Evolutionary conservation across 2,329 filamentous ascomycete genomes (phyloP).

Genomic region (Bipolaris bicolor): DNA sequence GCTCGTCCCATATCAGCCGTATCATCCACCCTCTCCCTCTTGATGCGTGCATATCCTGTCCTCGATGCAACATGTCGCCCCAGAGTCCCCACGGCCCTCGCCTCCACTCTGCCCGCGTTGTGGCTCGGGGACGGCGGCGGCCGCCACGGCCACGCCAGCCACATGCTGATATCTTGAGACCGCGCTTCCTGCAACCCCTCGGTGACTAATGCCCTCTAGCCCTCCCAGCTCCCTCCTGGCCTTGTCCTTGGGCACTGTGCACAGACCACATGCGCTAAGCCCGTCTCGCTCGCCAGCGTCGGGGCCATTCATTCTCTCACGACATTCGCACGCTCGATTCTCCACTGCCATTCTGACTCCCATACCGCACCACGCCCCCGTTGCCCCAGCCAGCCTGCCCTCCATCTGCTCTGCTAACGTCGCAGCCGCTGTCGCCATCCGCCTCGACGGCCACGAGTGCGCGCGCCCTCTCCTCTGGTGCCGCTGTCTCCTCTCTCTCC

Average conservation of each 20-base stretch:
- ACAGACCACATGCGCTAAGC: slow-evolving; percentile 14
- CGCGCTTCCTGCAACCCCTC: slow-evolving; percentile 14
- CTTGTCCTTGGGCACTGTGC: slow-evolving; percentile 14
- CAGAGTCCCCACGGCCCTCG: neutral
- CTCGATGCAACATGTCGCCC: neutral
- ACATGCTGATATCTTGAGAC: slow-evolving; percentile 9
- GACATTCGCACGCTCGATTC: slow-evolving; percentile 26
- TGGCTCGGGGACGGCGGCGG: neutral
- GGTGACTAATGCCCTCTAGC: slow-evolving; percentile 26
- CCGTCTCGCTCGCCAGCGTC: slow-evolving; percentile 18
- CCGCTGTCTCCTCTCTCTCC: slow-evolving; percentile 16
- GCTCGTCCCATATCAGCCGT: neutral
- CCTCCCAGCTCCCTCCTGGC: slow-evolving; percentile 18
- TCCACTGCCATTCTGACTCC: slow-evolving; percentile 34
- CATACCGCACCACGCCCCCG: slow-evolving; percentile 27
- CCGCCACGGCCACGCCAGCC: slow-evolving; percentile 6
- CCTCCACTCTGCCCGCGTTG: no score
- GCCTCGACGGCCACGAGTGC: slow-evolving; percentile 21
- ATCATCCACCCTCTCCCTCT: slow-evolving; percentile 6
- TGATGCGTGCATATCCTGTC: neutral
- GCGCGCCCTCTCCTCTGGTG: slow-evolving; percentile 39
- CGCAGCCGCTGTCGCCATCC: slow-evolving; percentile 25
- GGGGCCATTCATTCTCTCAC: slow-evolving; percentile 23
- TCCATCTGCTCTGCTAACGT: slow-evolving; percentile 19
- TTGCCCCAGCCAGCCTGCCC: slow-evolving; percentile 10